A percentile compares a stretch with the other conserved stretches of the same genome.
Conservation (phyloP, 2,329 filamentous ascomycete species). For the Diplodia mutila region DNA sequence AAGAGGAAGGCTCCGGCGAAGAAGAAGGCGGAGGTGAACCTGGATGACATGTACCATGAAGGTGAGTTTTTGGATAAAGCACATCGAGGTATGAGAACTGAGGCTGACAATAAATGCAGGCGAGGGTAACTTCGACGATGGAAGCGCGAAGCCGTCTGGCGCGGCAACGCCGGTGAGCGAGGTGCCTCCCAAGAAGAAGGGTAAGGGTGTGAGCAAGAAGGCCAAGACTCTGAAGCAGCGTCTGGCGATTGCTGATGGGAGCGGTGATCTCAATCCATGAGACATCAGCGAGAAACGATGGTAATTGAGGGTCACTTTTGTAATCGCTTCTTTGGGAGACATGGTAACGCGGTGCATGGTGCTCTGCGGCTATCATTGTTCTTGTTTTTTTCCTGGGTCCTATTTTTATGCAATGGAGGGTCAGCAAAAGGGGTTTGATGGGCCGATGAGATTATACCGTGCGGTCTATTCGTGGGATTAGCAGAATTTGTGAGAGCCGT, state of each 20-base stretch:
- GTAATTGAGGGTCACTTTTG: slow-evolving; percentile 14
- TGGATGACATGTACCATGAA: slow-evolving; percentile 99
- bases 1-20: slow-evolving; percentile 60
- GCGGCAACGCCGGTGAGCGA: slow-evolving; percentile 76
- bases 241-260: slow-evolving; percentile 53
- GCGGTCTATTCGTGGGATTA: background rate
- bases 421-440: background rate
- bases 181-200: slow-evolving; percentile 55
- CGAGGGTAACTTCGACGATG: slow-evolving; percentile 94
- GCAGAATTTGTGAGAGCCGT: background rate
- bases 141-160: slow-evolving; percentile 78
- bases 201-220: slow-evolving; percentile 56
- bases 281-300: background rate
- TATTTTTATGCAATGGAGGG: background rate
- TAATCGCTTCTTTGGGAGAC: background rate
- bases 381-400: background rate
- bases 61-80: slow-evolving; percentile 63
- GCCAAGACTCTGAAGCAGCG: slow-evolving; percentile 56
- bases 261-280: slow-evolving; percentile 21
- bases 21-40: slow-evolving; percentile 63
- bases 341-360: background rate
- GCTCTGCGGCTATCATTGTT: background rate
- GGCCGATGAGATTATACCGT: background rate
- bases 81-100: background rate
- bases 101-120: slow-evolving; percentile 58